Percentiles rank a stretch among this genome's conserved stretches.
phyloP scores from a whole-genome alignment of 768 basidiomycete species.

The Mycena haematopus region DNA sequence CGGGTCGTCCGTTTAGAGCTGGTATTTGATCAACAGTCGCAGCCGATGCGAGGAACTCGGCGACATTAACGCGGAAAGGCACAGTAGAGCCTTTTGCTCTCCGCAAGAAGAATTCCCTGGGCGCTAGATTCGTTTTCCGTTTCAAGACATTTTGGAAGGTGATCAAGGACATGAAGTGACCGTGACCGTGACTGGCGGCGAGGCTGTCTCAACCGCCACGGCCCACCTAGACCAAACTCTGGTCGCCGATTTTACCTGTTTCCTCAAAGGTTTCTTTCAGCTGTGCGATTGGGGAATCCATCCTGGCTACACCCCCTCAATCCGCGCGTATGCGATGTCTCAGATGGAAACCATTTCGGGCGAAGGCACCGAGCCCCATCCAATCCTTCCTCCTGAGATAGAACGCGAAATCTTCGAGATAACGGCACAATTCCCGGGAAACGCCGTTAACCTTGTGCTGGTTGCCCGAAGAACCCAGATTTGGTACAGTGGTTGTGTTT shows the following conservation, averaged over 20 bases:
- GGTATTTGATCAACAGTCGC: conserved; percentile 46
- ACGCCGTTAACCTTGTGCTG: conserved; percentile 28
- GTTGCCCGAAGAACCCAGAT: conserved; percentile 34
- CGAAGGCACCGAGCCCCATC: conserved; percentile 1
- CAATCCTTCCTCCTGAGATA: conserved; percentile 33
- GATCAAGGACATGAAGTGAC: conserved; percentile 12
- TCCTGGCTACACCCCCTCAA: no score
- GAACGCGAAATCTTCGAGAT: conserved; percentile 37
- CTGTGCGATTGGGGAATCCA: no score
- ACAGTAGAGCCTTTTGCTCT: neutral
- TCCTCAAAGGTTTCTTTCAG: no score
- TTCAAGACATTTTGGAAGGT: conserved; percentile 8
- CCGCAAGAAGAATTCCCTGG: neutral
- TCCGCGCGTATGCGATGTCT: conserved; percentile 18
- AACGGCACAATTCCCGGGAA: conserved; percentile 31
- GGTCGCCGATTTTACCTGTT: no score
- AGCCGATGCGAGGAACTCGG: conserved; percentile 49
- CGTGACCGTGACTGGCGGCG: conserved; percentile 7
- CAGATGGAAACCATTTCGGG: neutral
- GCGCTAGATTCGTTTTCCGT: neutral
- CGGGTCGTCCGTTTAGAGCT: conserved; percentile 48
- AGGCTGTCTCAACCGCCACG: neutral
- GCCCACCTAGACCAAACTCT: no score
- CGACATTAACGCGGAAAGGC: conserved; percentile 34
- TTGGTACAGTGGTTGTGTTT: conserved; percentile 27